phyloP scores from a whole-genome alignment of 495 filamentous ascomycete species.

The Hypomontagnella submonticulosa region DNA sequence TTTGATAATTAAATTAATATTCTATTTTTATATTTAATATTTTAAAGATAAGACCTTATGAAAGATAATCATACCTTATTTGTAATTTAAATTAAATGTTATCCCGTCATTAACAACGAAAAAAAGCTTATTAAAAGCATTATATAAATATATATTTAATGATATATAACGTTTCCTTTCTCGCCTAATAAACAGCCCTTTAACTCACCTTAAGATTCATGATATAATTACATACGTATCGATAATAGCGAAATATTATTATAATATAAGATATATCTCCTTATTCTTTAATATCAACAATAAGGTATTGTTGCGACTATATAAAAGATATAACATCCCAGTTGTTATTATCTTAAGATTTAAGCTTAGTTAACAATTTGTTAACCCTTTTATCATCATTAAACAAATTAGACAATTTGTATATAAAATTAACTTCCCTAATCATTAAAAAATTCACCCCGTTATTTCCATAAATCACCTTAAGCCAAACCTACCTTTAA shows the following conservation, averaged over 20 bases:
- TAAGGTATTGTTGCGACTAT: neutral
- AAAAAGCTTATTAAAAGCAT: constrained; percentile 7
- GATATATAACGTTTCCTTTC: too few species aligned
- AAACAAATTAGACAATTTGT: constrained; percentile 9
- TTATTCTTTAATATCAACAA: constrained; percentile 11
- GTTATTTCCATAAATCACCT: constrained; percentile 1
- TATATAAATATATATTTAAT: constrained; percentile 12
- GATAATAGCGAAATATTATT: constrained; percentile 4
- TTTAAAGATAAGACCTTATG: constrained; percentile 1
- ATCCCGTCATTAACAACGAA: neutral
- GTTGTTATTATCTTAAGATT: neutral
- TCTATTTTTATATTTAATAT: constrained; percentile 4
- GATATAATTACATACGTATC: neutral
- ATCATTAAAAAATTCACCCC: constrained; percentile 4
- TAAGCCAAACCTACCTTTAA: neutral
- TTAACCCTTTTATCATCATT: neutral
- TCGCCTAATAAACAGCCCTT: too few species aligned
- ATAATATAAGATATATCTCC: neutral
- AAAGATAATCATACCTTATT: neutral
- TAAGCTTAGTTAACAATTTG: neutral
- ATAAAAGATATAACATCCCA: constrained; percentile 8
- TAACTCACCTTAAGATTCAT: constrained; percentile 3
- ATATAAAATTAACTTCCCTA: neutral
- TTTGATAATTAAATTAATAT: constrained; percentile 13
- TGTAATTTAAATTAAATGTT: constrained; percentile 17